Conservation (phyloP, 768 basidiomycete genomes). For the Amanita brunnescens region DNA sequence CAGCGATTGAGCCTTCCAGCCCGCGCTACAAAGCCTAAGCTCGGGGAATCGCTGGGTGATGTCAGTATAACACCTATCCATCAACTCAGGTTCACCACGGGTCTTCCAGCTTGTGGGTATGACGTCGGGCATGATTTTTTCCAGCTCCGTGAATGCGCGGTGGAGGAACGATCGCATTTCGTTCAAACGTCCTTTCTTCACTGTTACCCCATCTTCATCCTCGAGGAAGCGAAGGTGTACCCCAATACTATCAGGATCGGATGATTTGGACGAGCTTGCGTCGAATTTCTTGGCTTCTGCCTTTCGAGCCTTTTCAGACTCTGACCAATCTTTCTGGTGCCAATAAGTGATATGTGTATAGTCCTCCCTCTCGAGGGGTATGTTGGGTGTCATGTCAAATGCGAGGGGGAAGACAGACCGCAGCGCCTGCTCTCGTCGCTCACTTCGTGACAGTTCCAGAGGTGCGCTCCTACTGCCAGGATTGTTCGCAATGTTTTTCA, state of each 20-base stretch:
- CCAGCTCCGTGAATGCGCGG: not conserved
- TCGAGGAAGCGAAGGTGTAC: not conserved
- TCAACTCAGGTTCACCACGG: not conserved
- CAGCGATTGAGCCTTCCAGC: not conserved
- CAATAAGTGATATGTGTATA: not conserved
- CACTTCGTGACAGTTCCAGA: no score
- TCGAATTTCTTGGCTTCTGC: no score
- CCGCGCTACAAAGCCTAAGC: not conserved
- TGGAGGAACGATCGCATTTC: not conserved
- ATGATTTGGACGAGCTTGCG: not conserved
- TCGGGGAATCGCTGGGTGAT: not conserved
- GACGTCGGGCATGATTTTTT: not conserved
- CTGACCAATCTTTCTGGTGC: no score
- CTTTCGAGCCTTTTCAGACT: no score
- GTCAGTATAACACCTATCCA: not conserved
- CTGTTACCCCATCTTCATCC: not conserved
- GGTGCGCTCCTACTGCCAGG: not conserved
- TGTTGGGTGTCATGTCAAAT: not conserved
- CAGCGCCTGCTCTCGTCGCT: not conserved
- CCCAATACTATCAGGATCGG: not conserved
- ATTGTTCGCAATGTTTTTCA: not conserved
- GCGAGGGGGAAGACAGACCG: not conserved
- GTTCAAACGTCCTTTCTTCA: not conserved
- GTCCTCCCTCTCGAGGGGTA: not conserved
- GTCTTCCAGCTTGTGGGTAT: not conserved